Conservation (phyloP, 345 rosid species). For the Brassica nigra region DNA sequence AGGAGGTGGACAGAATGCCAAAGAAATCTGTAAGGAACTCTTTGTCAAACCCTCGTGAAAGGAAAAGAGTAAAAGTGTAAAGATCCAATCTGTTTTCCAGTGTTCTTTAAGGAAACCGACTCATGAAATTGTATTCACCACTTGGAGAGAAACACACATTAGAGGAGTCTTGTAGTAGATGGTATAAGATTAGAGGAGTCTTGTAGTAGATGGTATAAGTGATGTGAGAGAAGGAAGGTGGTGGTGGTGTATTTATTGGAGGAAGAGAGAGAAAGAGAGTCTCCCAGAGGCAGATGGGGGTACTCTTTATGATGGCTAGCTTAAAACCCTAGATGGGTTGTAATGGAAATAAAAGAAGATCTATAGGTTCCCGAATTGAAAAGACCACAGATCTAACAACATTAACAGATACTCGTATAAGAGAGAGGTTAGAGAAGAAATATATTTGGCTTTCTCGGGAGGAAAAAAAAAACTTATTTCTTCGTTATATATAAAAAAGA, state of each 20-base stretch:
- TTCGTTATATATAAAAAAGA: neutral
- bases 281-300: constrained; percentile 10
- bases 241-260: constrained; percentile 40
- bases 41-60: constrained; percentile 82
- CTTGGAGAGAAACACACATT: neutral
- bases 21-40: constrained; percentile 72
- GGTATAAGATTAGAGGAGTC: neutral
- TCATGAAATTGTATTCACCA: neutral
- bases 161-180: neutral
- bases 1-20: constrained; percentile 95
- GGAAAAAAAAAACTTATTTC: constrained; percentile 5
- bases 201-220: neutral
- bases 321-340: constrained; percentile 43
- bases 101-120: neutral
- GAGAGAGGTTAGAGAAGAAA: neutral
- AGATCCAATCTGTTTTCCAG: constrained; percentile 6
- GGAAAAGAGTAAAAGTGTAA: constrained; percentile 15
- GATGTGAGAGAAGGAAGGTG: constrained; percentile 14
- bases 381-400: constrained; percentile 25
- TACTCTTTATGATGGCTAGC: constrained; percentile 12
- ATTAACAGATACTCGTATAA: neutral
- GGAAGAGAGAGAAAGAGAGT: constrained; percentile 12
- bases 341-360: constrained; percentile 39
- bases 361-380: constrained; percentile 17
- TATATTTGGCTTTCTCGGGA: constrained; percentile 9